These are phyloP conservation scores for Penicillium sp. DNA, from an alignment of 2,329 filamentous ascomycete genomes.

Conservation along the genomic window DNA sequence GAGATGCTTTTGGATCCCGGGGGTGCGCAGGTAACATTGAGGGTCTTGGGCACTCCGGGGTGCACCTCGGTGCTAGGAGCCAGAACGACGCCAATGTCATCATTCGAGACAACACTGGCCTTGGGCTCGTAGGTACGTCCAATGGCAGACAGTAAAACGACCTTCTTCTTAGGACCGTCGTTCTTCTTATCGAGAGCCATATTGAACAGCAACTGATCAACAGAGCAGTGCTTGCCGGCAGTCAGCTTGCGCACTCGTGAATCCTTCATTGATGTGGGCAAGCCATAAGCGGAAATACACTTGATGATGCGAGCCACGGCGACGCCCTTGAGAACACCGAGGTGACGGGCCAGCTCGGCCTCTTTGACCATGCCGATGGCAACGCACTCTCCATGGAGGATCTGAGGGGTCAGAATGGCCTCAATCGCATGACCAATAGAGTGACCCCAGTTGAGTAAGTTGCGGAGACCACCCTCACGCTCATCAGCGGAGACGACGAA, in stretches of 20 bases:
- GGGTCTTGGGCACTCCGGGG: constrained; percentile 65
- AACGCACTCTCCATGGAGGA: constrained; percentile 92
- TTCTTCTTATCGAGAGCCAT: constrained; percentile 99
- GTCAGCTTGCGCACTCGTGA: constrained; percentile 77
- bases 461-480: constrained; percentile 87
- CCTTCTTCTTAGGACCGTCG: constrained; percentile 89
- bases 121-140: constrained; percentile 82
- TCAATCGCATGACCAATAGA: constrained; percentile 97
- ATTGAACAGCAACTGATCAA: constrained; percentile 80
- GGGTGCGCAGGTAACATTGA: constrained; percentile 74
- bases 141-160: constrained; percentile 87
- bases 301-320: constrained; percentile 88
- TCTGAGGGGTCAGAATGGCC: constrained; percentile 89
- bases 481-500: constrained; percentile 93
- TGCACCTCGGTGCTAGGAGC: constrained; percentile 73
- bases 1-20: constrained; percentile 98
- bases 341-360: constrained; percentile 83
- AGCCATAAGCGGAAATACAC: constrained; percentile 88
- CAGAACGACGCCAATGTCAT: constrained; percentile 76
- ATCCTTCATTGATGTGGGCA: constrained; percentile 82
- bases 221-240: constrained; percentile 81
- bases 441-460: constrained; percentile 95
- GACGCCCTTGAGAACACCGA: constrained; percentile 79
- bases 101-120: constrained; percentile 85
- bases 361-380: constrained; percentile 99